phyloP scores from a whole-genome alignment of 2,329 filamentous ascomycete species.

The Ophiostoma australiae region DNA sequence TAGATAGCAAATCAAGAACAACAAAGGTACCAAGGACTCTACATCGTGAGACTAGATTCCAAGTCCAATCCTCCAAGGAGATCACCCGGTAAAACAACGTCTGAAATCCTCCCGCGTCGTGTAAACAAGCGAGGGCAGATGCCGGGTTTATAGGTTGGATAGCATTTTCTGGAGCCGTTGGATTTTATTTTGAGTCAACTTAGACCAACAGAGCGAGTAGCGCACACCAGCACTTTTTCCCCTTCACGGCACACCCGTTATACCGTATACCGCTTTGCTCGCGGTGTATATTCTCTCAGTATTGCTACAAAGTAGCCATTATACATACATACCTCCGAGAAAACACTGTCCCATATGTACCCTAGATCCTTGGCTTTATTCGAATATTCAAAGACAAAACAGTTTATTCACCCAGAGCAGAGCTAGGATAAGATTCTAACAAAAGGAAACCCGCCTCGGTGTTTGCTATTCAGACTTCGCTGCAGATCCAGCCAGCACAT shows the following conservation, averaged over 20 bases:
- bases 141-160: background rate
- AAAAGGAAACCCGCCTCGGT: background rate
- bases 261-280: background rate
- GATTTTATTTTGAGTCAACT: background rate
- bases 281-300: background rate
- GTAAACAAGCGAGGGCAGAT: background rate
- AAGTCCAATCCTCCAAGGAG: background rate
- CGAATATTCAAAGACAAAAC: background rate
- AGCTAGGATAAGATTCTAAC: background rate
- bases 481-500: background rate
- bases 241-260: background rate
- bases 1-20: background rate
- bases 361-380: background rate
- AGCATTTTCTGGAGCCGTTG: background rate
- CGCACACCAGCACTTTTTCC: background rate
- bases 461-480: background rate
- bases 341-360: background rate
- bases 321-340: too few relatives aligned
- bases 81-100: slow-evolving; percentile 10
- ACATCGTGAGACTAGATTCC: background rate
- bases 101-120: background rate
- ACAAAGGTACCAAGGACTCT: background rate
- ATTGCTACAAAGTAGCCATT: too few relatives aligned
- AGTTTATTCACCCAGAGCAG: background rate
- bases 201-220: background rate